phyloP scores from a whole-genome alignment of 768 basidiomycete species.

The Strobilomyces confusus region DNA sequence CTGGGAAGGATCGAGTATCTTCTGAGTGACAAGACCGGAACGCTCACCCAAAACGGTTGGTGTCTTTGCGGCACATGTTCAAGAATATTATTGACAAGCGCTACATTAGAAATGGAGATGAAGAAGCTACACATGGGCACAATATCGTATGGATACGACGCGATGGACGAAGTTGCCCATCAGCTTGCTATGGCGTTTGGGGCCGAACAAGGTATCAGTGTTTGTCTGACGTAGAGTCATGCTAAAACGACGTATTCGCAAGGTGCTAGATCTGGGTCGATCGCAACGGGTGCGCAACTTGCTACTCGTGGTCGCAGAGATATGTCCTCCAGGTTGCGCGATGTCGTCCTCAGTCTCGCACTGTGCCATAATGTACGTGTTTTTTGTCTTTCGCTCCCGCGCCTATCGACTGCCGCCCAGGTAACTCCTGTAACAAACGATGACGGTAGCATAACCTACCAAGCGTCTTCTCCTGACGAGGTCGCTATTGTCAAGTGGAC shows the following conservation, averaged over 20 bases:
- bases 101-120: constrained; percentile 90
- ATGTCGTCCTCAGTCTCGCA: constrained; percentile 89
- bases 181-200: constrained; percentile 87
- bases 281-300: constrained; percentile 75
- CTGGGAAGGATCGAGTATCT: constrained; percentile 94
- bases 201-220: constrained; percentile 48
- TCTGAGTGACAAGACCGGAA: constrained; percentile 97
- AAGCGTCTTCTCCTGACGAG: constrained; percentile 98
- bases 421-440: constrained; percentile 95
- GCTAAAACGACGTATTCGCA: constrained; percentile 23
- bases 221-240: not conserved
- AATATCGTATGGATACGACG: constrained; percentile 92
- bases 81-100: not conserved
- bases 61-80: not conserved
- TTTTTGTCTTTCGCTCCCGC: not conserved
- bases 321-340: constrained; percentile 90
- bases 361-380: constrained; percentile 87
- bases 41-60: constrained; percentile 93
- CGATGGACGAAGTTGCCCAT: constrained; percentile 98
- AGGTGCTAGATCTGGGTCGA: constrained; percentile 48
- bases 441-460: constrained; percentile 92
- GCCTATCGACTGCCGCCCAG: constrained; percentile 43
- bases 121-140: constrained; percentile 99
- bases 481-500: constrained; percentile 99
- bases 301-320: constrained; percentile 85